These are phyloP conservation scores for Aspergillus aculeatinus DNA, from an alignment of 2,329 filamentous ascomycete genomes.

Conservation along the genomic window DNA sequence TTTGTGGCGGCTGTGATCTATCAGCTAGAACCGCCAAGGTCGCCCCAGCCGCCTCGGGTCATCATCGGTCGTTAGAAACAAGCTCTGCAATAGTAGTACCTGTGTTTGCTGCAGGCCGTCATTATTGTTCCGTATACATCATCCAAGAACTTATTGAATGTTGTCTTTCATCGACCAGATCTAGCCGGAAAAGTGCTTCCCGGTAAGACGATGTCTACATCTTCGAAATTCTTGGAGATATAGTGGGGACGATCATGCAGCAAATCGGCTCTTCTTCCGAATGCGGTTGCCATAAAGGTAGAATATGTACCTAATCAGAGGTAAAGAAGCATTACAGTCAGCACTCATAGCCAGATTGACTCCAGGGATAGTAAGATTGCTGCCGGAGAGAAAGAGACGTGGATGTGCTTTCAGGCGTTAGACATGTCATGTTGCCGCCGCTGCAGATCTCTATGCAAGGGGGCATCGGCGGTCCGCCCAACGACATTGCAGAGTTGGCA, in stretches of 20 bases:
- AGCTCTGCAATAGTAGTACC: neutral
- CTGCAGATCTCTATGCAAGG: slow-evolving; percentile 16
- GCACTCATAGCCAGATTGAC: neutral
- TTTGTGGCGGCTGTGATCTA: neutral
- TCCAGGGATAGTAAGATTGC: neutral
- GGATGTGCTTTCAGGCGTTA: slow-evolving; percentile 4
- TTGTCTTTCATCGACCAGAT: neutral
- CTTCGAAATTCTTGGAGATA: neutral
- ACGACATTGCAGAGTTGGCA: slow-evolving; percentile 8
- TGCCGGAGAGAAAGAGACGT: neutral
- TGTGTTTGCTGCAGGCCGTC: neutral
- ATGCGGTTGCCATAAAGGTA: slow-evolving; percentile 45
- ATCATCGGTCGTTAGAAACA: neutral
- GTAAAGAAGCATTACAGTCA: neutral
- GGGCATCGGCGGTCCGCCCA: slow-evolving; percentile 1
- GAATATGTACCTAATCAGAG: slow-evolving; percentile 42
- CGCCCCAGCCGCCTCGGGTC: neutral
- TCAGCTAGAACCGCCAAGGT: neutral
- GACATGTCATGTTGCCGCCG: slow-evolving; percentile 10
- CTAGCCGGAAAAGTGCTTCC: neutral
- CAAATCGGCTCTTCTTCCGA: slow-evolving; percentile 43
- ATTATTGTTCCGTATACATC: neutral
- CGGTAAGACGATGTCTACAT: neutral
- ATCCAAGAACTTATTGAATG: neutral
- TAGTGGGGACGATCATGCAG: slow-evolving; percentile 24